Percentiles rank a stretch among this genome's conserved stretches.
Conservation (phyloP, 2,329 filamentous ascomycete species). For the Thelonectria discophora region DNA sequence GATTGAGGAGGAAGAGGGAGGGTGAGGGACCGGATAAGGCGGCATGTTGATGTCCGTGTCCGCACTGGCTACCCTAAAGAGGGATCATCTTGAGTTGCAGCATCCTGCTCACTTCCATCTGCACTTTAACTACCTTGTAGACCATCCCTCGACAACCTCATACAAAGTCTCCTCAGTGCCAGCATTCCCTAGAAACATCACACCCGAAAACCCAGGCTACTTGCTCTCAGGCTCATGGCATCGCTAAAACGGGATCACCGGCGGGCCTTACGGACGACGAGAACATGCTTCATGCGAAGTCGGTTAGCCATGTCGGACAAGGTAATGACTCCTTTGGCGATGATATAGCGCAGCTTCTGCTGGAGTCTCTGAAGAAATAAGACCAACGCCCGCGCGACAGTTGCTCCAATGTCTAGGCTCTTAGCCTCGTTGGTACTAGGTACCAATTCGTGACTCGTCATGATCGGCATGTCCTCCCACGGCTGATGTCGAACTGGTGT, state of each 20-base stretch:
- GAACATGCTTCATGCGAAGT: conserved; percentile 61
- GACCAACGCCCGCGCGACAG: conserved; percentile 61
- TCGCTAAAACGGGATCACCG: conserved; percentile 67
- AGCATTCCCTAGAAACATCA: conserved; percentile 38
- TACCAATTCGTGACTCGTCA: conserved; percentile 66
- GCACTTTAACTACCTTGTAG: conserved; percentile 1
- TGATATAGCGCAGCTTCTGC: conserved; percentile 62
- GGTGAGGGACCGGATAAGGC: background rate
- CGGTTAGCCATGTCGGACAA: conserved; percentile 67
- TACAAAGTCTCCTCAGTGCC: conserved; percentile 30
- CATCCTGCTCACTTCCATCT: background rate
- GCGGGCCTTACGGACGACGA: conserved; percentile 64
- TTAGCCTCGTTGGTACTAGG: conserved; percentile 55
- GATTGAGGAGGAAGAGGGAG: background rate
- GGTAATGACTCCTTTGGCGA: conserved; percentile 69
- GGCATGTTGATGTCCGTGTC: background rate
- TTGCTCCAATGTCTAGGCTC: conserved; percentile 63
- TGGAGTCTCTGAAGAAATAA: conserved; percentile 56
- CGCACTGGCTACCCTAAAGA: background rate
- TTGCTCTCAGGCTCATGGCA: conserved; percentile 63
- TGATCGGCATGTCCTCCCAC: conserved; percentile 64
- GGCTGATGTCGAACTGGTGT: conserved; percentile 52
- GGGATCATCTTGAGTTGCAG: background rate
- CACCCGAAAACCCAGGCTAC: conserved; percentile 60
- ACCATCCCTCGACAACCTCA: conserved; percentile 29